Evolutionary conservation across 306 rosid species (phyloP).

Genomic region (Fagus crenata): DNA sequence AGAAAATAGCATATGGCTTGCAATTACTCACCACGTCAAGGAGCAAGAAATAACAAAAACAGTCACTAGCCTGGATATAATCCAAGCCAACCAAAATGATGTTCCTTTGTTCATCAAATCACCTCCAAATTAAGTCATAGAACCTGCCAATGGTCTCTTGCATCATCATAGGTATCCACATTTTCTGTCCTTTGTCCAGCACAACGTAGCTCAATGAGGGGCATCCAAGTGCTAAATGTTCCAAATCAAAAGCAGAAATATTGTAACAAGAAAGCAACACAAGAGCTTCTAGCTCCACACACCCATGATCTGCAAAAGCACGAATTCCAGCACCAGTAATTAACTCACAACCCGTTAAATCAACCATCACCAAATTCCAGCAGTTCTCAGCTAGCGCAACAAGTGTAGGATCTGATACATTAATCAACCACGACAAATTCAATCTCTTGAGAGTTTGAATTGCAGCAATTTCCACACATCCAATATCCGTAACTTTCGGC

Average conservation of each 20-base stretch:
- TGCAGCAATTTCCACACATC: slow-evolving; percentile 21
- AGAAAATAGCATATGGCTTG: neutral
- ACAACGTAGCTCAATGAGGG: slow-evolving; percentile 15
- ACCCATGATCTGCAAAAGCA: slow-evolving; percentile 26
- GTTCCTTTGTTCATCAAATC: neutral
- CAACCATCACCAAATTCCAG: slow-evolving; percentile 9
- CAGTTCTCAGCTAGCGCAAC: slow-evolving; percentile 29
- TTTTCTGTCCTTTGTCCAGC: slow-evolving; percentile 25
- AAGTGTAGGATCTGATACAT: slow-evolving; percentile 28
- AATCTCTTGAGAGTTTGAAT: slow-evolving; percentile 23
- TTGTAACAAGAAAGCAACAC: slow-evolving; percentile 16
- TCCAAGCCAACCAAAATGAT: neutral
- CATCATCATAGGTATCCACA: slow-evolving; percentile 15
- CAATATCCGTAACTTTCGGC: slow-evolving; percentile 32
- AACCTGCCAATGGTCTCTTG: slow-evolving; percentile 15
- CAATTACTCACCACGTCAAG: neutral
- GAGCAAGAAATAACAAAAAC: neutral
- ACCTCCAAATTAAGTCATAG: slow-evolving; percentile 28
- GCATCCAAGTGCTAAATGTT: slow-evolving; percentile 9
- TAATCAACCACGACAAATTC: slow-evolving; percentile 27
- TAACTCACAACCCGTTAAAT: slow-evolving; percentile 31
- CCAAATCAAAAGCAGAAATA: slow-evolving; percentile 10
- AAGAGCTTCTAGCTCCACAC: slow-evolving; percentile 14
- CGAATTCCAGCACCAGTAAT: slow-evolving; percentile 28
- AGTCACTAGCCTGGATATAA: neutral